These are phyloP conservation scores for Aspergillus terreus DNA, from an alignment of 2,329 filamentous ascomycete genomes.

Conservation along the genomic window DNA sequence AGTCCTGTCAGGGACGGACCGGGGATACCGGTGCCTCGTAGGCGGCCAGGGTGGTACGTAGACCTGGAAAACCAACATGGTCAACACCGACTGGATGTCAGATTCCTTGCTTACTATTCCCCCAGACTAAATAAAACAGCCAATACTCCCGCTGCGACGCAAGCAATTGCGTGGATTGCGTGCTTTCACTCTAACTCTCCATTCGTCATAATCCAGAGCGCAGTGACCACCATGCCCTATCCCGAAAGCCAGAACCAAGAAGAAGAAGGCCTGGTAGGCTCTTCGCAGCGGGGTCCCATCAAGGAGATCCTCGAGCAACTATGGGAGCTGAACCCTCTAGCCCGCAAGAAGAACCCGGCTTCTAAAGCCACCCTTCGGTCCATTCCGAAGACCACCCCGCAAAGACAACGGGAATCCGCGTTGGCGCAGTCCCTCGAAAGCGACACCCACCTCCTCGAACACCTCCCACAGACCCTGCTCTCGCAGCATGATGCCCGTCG, in stretches of 20 bases:
- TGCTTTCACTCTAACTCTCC: not conserved
- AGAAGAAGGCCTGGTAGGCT: conserved; percentile 1
- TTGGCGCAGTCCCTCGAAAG: conserved; percentile 22
- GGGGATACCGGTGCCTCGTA: no score
- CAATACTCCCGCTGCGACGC: not conserved
- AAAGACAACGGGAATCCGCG: conserved; percentile 19
- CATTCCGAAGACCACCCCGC: conserved; percentile 16
- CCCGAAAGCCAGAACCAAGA: not conserved
- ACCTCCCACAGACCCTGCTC: conserved; percentile 6
- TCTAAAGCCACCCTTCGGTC: not conserved
- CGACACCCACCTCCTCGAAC: conserved; percentile 19
- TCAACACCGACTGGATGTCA: no score
- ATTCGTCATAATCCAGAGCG: not conserved
- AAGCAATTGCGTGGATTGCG: not conserved
- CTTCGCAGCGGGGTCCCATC: not conserved
- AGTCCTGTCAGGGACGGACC: no score
- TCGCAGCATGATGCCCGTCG: not conserved
- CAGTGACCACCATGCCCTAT: not conserved
- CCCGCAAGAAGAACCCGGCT: not conserved
- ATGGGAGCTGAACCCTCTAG: conserved; percentile 7
- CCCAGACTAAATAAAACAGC: not conserved
- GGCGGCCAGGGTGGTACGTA: no score
- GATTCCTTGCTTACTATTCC: not conserved
- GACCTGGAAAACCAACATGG: no score
- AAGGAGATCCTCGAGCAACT: conserved; percentile 9